A percentile compares a stretch with the other conserved stretches of the same genome.
Evolutionary conservation across 2,329 filamentous ascomycete genomes (phyloP).

Genomic region (Aureobasidium lini): DNA sequence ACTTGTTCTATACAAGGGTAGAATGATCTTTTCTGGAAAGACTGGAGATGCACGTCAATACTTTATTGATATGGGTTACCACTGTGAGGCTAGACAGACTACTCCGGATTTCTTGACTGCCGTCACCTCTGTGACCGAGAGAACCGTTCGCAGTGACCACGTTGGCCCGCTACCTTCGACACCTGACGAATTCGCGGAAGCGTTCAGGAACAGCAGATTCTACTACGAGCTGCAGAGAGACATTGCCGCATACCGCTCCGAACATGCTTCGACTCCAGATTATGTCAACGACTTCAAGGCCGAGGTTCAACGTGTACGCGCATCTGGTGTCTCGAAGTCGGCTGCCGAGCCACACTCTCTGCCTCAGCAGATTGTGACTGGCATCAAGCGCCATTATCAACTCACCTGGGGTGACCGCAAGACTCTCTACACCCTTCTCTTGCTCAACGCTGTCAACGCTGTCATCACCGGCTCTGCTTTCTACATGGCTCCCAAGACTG

Average conservation of each 20-base stretch:
- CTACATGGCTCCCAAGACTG: slow-evolving; percentile 44
- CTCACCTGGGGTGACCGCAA: slow-evolving; percentile 9
- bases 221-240: slow-evolving; percentile 38
- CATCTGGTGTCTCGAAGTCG: slow-evolving; percentile 1
- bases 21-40: slow-evolving; percentile 66
- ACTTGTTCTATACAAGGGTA: slow-evolving; percentile 66
- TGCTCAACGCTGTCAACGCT: slow-evolving; percentile 12
- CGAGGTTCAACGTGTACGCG: slow-evolving; percentile 2
- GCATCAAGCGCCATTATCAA: slow-evolving; percentile 14
- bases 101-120: slow-evolving; percentile 67
- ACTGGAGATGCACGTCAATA: slow-evolving; percentile 55
- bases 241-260: slow-evolving; percentile 44
- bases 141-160: slow-evolving; percentile 49
- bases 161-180: slow-evolving; percentile 58
- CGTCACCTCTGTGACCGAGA: slow-evolving; percentile 59
- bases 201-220: slow-evolving; percentile 33
- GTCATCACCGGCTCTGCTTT: slow-evolving; percentile 55
- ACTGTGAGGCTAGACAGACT: slow-evolving; percentile 59
- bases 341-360: slow-evolving; percentile 10
- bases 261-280: slow-evolving; percentile 4
- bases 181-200: slow-evolving; percentile 58
- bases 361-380: neutral
- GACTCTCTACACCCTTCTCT: slow-evolving; percentile 10
- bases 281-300: slow-evolving; percentile 12
- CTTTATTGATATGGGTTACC: slow-evolving; percentile 61